phyloP scores from a whole-genome alignment of 768 basidiomycete genomes.

The Russula ochroleuca region DNA sequence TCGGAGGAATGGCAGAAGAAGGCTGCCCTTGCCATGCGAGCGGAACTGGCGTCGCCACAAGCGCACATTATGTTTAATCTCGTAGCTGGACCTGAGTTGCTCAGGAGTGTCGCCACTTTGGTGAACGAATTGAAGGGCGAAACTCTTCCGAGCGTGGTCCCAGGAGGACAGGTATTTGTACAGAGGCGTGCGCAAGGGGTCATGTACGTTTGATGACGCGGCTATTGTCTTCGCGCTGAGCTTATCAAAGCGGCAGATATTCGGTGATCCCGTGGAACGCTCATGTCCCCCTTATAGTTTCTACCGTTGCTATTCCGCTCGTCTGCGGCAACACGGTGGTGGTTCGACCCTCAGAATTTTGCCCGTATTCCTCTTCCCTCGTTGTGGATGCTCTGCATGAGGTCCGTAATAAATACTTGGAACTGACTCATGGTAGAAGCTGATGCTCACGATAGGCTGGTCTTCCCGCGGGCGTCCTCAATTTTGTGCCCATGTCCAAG shows the following conservation, averaged over 20 bases:
- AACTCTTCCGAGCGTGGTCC: conserved; percentile 41
- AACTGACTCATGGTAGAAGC: neutral
- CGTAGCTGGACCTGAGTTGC: conserved; percentile 24
- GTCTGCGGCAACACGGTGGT: conserved; percentile 56
- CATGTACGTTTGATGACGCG: conserved; percentile 42
- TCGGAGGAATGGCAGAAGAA: conserved; percentile 19
- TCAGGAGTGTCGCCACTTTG: conserved; percentile 38
- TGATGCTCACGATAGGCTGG: conserved; percentile 45
- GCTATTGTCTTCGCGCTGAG: neutral
- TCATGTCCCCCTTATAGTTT: conserved; percentile 42
- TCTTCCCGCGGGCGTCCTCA: conserved; percentile 55
- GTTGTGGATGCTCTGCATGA: conserved; percentile 47
- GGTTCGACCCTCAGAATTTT: conserved; percentile 49
- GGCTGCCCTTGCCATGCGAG: neutral
- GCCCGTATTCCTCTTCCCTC: conserved; percentile 45
- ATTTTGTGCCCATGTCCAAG: conserved; percentile 47
- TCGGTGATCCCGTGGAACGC: conserved; percentile 57
- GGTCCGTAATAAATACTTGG: conserved; percentile 21
- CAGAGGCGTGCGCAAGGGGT: conserved; percentile 50
- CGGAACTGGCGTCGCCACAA: conserved; percentile 9
- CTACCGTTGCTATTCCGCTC: conserved; percentile 45
- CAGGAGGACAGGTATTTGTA: conserved; percentile 44
- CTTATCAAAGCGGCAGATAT: conserved; percentile 35
- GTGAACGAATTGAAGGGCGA: conserved; percentile 42
- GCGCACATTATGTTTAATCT: conserved; percentile 31